Evolutionary conservation across 805 yeast species (phyloP).

Genomic region (Candida oleophila): DNA sequence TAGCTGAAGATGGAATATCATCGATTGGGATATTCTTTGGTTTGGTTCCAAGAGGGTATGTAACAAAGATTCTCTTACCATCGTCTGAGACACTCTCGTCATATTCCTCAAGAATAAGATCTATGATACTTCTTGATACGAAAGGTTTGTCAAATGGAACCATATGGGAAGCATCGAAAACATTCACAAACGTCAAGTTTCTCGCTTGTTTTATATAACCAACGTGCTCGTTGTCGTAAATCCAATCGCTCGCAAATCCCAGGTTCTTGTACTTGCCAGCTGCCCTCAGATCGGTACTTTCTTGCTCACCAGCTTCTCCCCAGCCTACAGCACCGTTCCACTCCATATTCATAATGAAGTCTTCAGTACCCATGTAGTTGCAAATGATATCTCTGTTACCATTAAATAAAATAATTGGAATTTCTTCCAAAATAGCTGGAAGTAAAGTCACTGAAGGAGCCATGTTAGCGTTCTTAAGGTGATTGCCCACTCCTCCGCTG

Average conservation of each 20-base stretch:
- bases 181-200: slow-evolving; percentile 73
- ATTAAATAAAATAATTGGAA: slow-evolving; percentile 71
- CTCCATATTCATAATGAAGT: slow-evolving; percentile 55
- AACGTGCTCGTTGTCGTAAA: slow-evolving; percentile 36
- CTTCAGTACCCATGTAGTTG: slow-evolving; percentile 74
- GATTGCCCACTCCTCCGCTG: slow-evolving; percentile 52
- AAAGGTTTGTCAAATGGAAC: slow-evolving; percentile 82
- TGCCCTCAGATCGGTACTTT: slow-evolving; percentile 2
- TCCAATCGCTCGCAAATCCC: slow-evolving; percentile 35
- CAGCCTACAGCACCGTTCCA: slow-evolving; percentile 67
- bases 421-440: slow-evolving; percentile 58
- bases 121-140: slow-evolving; percentile 68
- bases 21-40: slow-evolving; percentile 3
- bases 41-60: slow-evolving; percentile 31
- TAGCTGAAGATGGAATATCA: not conserved
- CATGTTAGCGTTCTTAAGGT: slow-evolving; percentile 52
- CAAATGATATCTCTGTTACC: slow-evolving; percentile 91
- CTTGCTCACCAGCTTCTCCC: slow-evolving; percentile 18
- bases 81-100: slow-evolving; percentile 16
- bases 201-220: slow-evolving; percentile 50
- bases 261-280: not conserved
- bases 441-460: slow-evolving; percentile 63
- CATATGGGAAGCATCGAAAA: slow-evolving; percentile 87
- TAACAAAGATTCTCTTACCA: slow-evolving; percentile 18
- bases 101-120: slow-evolving; percentile 40